Percentiles rank a stretch among this genome's conserved stretches.
phyloP scores from a whole-genome alignment of 257 asterid species.

The Ligustrum vulgare region DNA sequence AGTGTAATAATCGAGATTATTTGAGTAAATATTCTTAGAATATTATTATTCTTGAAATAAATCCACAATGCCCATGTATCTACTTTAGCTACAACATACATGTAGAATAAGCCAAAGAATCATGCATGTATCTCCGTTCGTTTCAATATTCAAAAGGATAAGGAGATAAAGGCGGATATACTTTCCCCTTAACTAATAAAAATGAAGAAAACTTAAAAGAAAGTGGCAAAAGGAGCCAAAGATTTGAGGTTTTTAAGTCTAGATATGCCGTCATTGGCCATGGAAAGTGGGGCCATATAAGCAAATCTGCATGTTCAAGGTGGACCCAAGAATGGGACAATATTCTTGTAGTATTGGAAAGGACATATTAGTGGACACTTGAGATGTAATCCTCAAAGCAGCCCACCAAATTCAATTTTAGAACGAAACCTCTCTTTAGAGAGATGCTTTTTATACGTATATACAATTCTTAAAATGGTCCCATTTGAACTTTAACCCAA shows the following conservation, averaged over 20 bases:
- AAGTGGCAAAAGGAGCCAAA: neutral
- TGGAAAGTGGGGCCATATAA: slow-evolving; percentile 21
- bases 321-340: slow-evolving; percentile 19
- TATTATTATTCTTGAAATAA: neutral
- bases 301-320: slow-evolving; percentile 28
- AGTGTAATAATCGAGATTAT: neutral
- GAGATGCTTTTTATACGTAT: neutral
- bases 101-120: slow-evolving; percentile 4
- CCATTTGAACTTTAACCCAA: neutral
- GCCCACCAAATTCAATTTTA: neutral
- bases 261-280: slow-evolving; percentile 12
- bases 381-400: neutral
- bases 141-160: slow-evolving; percentile 21
- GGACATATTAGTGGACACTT: slow-evolving; percentile 19
- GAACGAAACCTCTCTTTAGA: neutral
- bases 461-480: neutral
- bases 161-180: slow-evolving; percentile 39
- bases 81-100: neutral
- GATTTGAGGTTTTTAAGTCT: neutral
- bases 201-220: slow-evolving; percentile 1
- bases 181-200: slow-evolving; percentile 12
- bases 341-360: slow-evolving; percentile 21
- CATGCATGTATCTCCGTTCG: neutral
- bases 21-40: neutral
- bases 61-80: neutral